These are phyloP conservation scores for Pythium inflatum DNA, from an alignment of 352 stramenopile species.

Conservation along the genomic window DNA sequence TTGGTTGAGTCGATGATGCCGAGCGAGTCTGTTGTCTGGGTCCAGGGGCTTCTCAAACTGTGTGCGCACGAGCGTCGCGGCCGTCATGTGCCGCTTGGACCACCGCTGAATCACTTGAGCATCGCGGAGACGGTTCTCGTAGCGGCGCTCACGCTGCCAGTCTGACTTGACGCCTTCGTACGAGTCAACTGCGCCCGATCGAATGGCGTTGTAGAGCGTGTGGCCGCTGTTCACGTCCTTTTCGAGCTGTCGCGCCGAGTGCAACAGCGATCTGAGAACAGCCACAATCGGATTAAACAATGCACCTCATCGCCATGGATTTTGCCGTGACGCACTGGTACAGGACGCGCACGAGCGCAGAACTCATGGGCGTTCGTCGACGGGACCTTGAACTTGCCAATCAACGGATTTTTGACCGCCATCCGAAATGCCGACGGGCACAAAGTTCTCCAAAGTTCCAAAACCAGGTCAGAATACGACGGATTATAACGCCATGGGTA, in stretches of 20 bases:
- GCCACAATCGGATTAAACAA: not conserved
- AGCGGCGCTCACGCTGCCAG: conserved; percentile 75
- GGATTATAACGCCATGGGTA: too few relatives aligned
- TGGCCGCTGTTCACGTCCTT: conserved; percentile 46
- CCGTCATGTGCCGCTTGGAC: conserved; percentile 35
- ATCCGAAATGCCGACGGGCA: conserved; percentile 26
- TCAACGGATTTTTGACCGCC: conserved; percentile 26
- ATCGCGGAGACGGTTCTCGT: conserved; percentile 57
- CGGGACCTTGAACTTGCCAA: conserved; percentile 32
- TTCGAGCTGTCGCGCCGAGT: conserved; percentile 60
- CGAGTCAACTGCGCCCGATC: conserved; percentile 63
- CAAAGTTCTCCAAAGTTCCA: not conserved
- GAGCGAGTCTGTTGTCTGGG: conserved; percentile 26
- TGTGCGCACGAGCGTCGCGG: conserved; percentile 50
- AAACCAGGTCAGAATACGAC: too few relatives aligned
- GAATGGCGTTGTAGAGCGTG: conserved; percentile 67
- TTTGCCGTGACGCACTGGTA: conserved; percentile 37
- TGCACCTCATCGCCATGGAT: not conserved
- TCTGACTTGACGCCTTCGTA: conserved; percentile 70
- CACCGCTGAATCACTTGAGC: conserved; percentile 44
- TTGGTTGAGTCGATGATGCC: conserved; percentile 57
- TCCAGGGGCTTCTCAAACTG: conserved; percentile 53
- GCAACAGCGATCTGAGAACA: conserved; percentile 48
- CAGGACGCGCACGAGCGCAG: conserved; percentile 44
- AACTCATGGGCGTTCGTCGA: conserved; percentile 25